Conservation (phyloP, 78 protist genomes). For the Paulinella micropora region DNA sequence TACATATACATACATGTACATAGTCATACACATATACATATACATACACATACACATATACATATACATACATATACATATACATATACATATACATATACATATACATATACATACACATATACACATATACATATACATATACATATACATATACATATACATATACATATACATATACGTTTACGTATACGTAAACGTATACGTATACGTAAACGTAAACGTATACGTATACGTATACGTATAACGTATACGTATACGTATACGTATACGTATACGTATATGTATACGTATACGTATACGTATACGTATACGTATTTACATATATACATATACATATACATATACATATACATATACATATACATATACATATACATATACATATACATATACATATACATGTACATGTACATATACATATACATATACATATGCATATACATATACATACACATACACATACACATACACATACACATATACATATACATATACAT, state of each 20-base stretch:
- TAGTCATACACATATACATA: background rate
- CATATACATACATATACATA: background rate
- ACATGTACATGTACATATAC: background rate
- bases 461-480: background rate
- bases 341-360: background rate
- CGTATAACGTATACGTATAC: background rate
- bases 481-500: background rate
- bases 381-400: background rate
- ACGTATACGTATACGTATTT: background rate
- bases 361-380: background rate
- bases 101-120: background rate
- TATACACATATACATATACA: background rate
- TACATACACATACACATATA: background rate
- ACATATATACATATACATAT: background rate
- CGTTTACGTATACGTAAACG: background rate
- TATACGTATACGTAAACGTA: background rate
- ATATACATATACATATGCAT: background rate
- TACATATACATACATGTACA: background rate
- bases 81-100: background rate
- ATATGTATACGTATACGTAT: background rate
- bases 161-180: background rate
- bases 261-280: background rate
- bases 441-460: background rate
- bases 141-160: background rate
- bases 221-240: background rate